Evolutionary conservation across 345 rosid genomes (phyloP), one percentile per base, ranked within the genome.

Genomic region (Syzygium oleosum): DNA sequence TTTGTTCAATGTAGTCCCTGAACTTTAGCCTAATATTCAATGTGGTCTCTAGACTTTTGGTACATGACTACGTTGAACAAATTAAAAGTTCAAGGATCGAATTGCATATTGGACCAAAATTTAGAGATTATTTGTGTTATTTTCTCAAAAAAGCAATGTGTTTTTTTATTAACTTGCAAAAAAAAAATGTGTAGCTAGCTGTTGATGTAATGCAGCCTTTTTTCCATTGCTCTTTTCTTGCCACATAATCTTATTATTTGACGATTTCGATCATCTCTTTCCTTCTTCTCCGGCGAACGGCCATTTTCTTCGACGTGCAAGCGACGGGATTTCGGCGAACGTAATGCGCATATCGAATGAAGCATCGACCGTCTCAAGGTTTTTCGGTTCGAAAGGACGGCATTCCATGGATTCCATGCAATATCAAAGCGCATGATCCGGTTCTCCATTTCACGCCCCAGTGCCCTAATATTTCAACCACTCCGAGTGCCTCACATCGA

Each of bases 391-490:
- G 6, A 34, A 34, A 31, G 7, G 14, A 4, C 1, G 1, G 5
- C 7, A 9, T 65, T 31, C 6, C 23, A 8, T 2, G 58, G 23
- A 19, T 54, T 54, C 58, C n/a, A 9, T 4, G 4, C 2, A 9
- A 34, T 34, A 34, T 34, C 7, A 73, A 31, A 61, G 9, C 9
- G 17, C 4, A 3, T 1, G 9, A n/a, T n/a, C 9, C 9, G 4
- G 0, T n/a, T 61, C 19, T 56, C 61, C 27, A n/a, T 61, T n/a
- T 0, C 7, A n/a, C 2, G 3, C 6, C 3, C 11, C 2, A 0
- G 4, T 17, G 22, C 11, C 11, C 1, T 7, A 15, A 29, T 65
- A 3, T 65, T 65, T 65, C 5, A 31, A 7, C 9, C 22, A 16
- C 5, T 65, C 6, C 4, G 5, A 16, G 2, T 5, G 16, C 6